Base-by-base conservation (phyloP, 2,329 filamentous ascomycete genomes). In the Penicillium sp. region DNA sequence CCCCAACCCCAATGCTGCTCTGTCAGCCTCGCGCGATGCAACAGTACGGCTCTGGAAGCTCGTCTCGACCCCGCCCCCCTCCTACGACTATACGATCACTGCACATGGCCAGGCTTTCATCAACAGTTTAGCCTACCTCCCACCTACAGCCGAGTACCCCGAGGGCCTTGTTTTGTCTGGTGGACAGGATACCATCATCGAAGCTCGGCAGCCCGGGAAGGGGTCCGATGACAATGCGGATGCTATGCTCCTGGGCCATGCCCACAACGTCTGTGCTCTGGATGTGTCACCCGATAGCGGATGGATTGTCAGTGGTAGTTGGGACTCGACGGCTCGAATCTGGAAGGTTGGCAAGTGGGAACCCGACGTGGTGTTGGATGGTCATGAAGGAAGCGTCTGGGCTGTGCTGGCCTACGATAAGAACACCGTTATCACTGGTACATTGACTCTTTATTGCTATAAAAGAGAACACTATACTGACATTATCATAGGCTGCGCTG, bases 311-410 rank as follows among this genome's bases (percentile, higher is more conserved):
- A 97, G 92, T 57, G 93, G 92, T 28, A 88, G 91, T 62, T 98
- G 93, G 93, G 93, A 98, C 70, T 82, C 82, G 27, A 87, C 90
- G 56, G 91, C 89, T 25, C 85, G 89, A 47, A 75, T 97, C 45
- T 98, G 93, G 93, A 80, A 79, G 55, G 75, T 93, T n/a, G 81
- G 82, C 35, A 90, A 86, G 58, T 96, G 92, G 88, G 89, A 95
- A 65, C 81, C 81, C 8, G 81, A 87, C 56, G 73, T 83, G 28
- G 75, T 86, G 41, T 76, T 98, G 15, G 74, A 81, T 40, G 90
- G 89, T 4, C 90, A 96, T 64, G 81, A 86, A 47, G 87, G 82
- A 33, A 86, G 86, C 43, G 90, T 98, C 12, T 97, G 91, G 92
- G 86, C 86, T n/a, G 90, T 96, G 4, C 71, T 97, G 49, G 87